phyloP scores from a whole-genome alignment of 2,329 filamentous ascomycete species.

The Fusarium robinianum region DNA sequence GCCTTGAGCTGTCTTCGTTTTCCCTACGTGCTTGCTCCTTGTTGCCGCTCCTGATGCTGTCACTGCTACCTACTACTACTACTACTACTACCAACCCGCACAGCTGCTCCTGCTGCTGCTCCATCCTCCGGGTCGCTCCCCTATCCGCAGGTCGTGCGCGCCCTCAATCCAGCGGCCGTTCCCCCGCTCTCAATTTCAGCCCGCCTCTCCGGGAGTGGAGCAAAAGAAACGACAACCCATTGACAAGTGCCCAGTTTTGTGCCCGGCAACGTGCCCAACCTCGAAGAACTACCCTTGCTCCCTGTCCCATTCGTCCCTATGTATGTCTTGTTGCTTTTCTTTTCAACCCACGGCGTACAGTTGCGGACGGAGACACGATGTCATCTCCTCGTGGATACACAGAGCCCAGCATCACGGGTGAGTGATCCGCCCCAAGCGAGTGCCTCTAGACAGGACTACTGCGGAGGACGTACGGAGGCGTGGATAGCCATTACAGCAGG shows the following conservation, averaged over 20 bases:
- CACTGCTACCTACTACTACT: too few relatives aligned
- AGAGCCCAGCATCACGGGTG: too few relatives aligned
- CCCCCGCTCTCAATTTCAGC: slow-evolving; percentile 29
- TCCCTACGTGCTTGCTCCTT: background rate
- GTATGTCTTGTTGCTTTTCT: slow-evolving; percentile 2
- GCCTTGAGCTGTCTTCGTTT: background rate
- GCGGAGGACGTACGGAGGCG: too few relatives aligned
- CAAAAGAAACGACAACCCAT: slow-evolving; percentile 12
- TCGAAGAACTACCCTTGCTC: slow-evolving; percentile 3
- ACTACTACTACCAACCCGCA: slow-evolving; percentile 4
- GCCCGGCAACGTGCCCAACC: slow-evolving; percentile 10
- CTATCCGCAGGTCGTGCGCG: slow-evolving; percentile 14
- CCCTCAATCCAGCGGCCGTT: slow-evolving; percentile 38
- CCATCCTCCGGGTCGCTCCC: background rate
- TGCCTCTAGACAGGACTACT: too few relatives aligned
- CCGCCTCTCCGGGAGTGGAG: slow-evolving; percentile 31
- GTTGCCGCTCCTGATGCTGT: too few relatives aligned
- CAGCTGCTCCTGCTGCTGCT: background rate
- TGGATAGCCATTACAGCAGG: too few relatives aligned
- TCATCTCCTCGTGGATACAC: too few relatives aligned
- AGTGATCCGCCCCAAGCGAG: too few relatives aligned
- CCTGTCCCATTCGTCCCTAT: slow-evolving; percentile 1
- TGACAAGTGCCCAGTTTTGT: slow-evolving; percentile 3
- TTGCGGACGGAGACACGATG: too few relatives aligned
- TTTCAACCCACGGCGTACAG: too few relatives aligned